Conservation (phyloP, 2,329 filamentous ascomycete genomes). For the Alternaria burnsii region DNA sequence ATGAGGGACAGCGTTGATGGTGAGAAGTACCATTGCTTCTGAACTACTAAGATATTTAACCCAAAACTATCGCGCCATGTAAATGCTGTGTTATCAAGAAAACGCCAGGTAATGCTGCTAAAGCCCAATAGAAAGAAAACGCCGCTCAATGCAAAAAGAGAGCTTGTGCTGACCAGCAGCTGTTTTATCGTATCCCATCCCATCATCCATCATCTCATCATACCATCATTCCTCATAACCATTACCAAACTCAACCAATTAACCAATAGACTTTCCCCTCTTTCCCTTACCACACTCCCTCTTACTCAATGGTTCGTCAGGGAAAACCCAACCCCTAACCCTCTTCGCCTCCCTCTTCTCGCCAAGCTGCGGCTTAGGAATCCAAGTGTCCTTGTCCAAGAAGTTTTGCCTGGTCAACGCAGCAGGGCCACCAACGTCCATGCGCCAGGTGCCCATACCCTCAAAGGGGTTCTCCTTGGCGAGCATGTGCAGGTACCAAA, state of each 20-base stretch:
- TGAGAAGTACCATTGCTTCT: conserved; percentile 5
- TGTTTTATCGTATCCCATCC: background rate
- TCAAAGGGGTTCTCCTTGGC: conserved; percentile 68
- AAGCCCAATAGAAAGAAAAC: conserved; percentile 1
- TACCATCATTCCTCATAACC: background rate
- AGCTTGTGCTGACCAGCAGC: conserved; percentile 16
- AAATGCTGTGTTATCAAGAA: conserved; percentile 15
- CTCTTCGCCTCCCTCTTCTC: conserved; percentile 82
- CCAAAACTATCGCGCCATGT: conserved; percentile 8
- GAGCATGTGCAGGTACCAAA: conserved; percentile 80
- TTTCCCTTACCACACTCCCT: conserved; percentile 64
- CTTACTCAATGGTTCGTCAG: conserved; percentile 75
- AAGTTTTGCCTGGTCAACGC: conserved; percentile 76
- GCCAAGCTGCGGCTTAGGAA: conserved; percentile 73
- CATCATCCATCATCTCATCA: conserved; percentile 6
- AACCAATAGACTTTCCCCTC: conserved; percentile 38
- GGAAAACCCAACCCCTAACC: conserved; percentile 76
- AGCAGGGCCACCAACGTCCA: conserved; percentile 77
- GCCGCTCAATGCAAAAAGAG: conserved; percentile 10
- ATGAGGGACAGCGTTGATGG: background rate
- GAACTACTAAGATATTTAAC: background rate
- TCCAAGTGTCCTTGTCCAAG: conserved; percentile 75
- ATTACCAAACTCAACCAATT: background rate
- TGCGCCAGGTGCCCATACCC: conserved; percentile 70
- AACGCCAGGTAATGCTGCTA: conserved; percentile 11